Conservation (phyloP, 768 basidiomycete genomes). For the Trametes cingulata region DNA sequence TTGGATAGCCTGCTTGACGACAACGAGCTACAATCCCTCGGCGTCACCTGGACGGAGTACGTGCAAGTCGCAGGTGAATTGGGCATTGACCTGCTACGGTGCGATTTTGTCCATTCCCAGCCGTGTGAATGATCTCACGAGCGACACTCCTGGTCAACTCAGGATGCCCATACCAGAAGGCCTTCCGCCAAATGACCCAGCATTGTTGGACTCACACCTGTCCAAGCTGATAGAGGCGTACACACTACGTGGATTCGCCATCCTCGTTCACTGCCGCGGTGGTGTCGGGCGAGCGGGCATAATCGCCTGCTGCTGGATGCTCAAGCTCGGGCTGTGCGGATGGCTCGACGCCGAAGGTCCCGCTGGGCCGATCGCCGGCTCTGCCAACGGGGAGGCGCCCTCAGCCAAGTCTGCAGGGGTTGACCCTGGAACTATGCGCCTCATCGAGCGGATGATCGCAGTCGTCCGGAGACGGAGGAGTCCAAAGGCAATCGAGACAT, state of each 20-base stretch:
- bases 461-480: constrained; percentile 77
- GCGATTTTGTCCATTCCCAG: constrained; percentile 17
- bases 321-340: constrained; percentile 88
- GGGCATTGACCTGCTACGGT: constrained; percentile 83
- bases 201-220: constrained; percentile 65
- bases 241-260: constrained; percentile 66
- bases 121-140: neutral
- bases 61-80: constrained; percentile 54
- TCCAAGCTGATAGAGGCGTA: constrained; percentile 66
- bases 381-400: neutral
- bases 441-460: constrained; percentile 72
- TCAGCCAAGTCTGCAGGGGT: neutral
- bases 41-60: constrained; percentile 86
- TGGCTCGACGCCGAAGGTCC: constrained; percentile 44
- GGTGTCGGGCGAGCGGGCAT: constrained; percentile 94
- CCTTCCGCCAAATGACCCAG: constrained; percentile 64
- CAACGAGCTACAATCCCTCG: constrained; percentile 78
- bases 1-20: constrained; percentile 81
- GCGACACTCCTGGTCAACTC: neutral
- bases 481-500: constrained; percentile 90
- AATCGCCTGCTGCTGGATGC: constrained; percentile 89
- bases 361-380: neutral
- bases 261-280: constrained; percentile 90
- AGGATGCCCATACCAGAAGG: constrained; percentile 92
- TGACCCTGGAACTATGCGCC: constrained; percentile 50